Evolutionary conservation across 805 yeast genomes (phyloP).

Genomic region (Kodamaea lidongshanica): DNA sequence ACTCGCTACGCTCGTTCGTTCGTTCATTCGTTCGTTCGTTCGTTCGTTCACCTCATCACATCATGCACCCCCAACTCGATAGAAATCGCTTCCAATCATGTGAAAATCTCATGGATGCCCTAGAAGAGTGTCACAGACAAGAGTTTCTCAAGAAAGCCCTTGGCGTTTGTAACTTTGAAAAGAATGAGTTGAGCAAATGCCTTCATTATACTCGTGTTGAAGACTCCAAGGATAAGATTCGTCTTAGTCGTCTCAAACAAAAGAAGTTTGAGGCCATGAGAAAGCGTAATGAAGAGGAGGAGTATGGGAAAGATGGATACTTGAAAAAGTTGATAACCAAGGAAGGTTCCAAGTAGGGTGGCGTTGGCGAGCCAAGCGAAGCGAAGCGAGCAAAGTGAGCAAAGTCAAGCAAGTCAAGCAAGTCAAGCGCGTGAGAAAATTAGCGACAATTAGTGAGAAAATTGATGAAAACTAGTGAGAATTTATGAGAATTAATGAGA

Average conservation of each 20-base stretch:
- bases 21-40: background rate
- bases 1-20: background rate
- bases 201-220: conserved; percentile 69
- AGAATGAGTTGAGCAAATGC: conserved; percentile 73
- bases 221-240: conserved; percentile 51
- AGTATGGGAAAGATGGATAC: conserved; percentile 69
- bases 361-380: background rate
- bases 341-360: conserved; percentile 12
- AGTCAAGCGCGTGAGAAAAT: no score
- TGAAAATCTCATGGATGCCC: conserved; percentile 73
- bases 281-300: conserved; percentile 66
- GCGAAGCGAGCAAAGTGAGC: no score
- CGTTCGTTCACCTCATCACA: background rate
- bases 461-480: no score
- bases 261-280: conserved; percentile 50
- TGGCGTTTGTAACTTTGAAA: conserved; percentile 81
- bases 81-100: conserved; percentile 49
- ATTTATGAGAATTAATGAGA: no score
- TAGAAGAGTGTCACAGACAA: conserved; percentile 79
- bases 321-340: conserved; percentile 56
- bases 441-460: no score
- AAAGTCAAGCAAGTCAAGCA: no score
- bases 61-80: conserved; percentile 43
- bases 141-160: conserved; percentile 63
- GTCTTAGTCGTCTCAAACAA: conserved; percentile 50